Conservation (phyloP, 495 filamentous ascomycete species). For the Aspergillus sclerotiicarbonarius region DNA sequence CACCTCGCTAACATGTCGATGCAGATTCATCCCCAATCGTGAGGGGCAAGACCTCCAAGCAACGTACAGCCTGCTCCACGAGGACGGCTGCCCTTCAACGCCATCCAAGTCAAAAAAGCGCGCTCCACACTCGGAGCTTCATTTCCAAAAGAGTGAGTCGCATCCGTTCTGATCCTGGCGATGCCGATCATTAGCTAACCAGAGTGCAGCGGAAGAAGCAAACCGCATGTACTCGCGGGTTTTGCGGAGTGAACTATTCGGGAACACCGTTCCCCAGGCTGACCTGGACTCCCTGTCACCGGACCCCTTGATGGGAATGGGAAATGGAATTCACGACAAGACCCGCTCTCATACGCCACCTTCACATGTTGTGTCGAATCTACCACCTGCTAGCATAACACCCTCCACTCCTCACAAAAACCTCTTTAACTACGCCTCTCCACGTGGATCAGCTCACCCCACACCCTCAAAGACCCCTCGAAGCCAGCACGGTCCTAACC, state of each 20-base stretch:
- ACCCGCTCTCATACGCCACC: constrained; percentile 81
- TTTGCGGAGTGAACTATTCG: constrained; percentile 86
- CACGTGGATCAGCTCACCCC: constrained; percentile 69
- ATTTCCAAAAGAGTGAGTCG: constrained; percentile 85
- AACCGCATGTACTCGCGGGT: constrained; percentile 89
- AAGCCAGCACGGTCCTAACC: constrained; percentile 76
- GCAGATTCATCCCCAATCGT: constrained; percentile 91
- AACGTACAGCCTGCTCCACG: constrained; percentile 84
- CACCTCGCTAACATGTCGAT: constrained; percentile 5
- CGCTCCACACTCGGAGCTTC: constrained; percentile 84
- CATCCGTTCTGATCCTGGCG: background rate
- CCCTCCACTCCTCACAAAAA: constrained; percentile 97
- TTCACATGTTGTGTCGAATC: constrained; percentile 55
- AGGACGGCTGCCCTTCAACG: constrained; percentile 87
- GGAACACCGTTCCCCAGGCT: constrained; percentile 79
- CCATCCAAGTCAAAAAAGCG: constrained; percentile 80
- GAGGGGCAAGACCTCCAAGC: constrained; percentile 91
- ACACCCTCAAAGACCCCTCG: constrained; percentile 89
- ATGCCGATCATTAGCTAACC: constrained; percentile 36
- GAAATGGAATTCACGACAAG: constrained; percentile 60
- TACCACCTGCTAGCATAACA: constrained; percentile 69
- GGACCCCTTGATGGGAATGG: constrained; percentile 58
- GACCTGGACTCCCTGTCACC: constrained; percentile 65
- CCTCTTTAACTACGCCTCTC: constrained; percentile 88
- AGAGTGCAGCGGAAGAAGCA: constrained; percentile 78